Evolutionary conservation across 495 filamentous ascomycete species (phyloP).

Genomic region (Xylaria longipes): DNA sequence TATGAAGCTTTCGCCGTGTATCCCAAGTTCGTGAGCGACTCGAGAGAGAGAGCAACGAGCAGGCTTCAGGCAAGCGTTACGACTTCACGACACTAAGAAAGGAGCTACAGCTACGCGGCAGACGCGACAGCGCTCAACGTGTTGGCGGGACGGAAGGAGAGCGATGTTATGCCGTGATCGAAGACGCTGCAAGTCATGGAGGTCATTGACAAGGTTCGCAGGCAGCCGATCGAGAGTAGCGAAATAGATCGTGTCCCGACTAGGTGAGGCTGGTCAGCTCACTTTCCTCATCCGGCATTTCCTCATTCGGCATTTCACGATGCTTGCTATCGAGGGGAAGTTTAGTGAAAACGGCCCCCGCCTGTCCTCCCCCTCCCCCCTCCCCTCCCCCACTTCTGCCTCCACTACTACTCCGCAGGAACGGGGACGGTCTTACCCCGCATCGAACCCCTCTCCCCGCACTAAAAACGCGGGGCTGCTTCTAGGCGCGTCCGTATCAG

Average conservation of each 20-base stretch:
- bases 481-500: no score
- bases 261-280: no score
- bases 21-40: slow-evolving; percentile 22
- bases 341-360: no score
- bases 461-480: no score
- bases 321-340: no score
- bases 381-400: no score
- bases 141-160: slow-evolving; percentile 68
- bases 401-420: no score
- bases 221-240: slow-evolving; percentile 13
- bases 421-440: no score
- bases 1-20: slow-evolving; percentile 67
- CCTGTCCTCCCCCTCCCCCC: no score
- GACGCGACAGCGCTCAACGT: slow-evolving; percentile 74
- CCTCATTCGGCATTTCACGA: no score
- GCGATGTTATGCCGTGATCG: slow-evolving; percentile 63
- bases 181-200: slow-evolving; percentile 77
- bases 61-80: slow-evolving; percentile 45
- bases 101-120: slow-evolving; percentile 78
- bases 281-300: no score
- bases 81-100: slow-evolving; percentile 60
- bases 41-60: slow-evolving; percentile 27
- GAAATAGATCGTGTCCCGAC: background rate
- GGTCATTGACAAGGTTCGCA: slow-evolving; percentile 74
- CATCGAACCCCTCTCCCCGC: no score